phyloP scores from a whole-genome alignment of 1,139 yeast genomes.

The Hyphopichia pseudoburtonii region DNA sequence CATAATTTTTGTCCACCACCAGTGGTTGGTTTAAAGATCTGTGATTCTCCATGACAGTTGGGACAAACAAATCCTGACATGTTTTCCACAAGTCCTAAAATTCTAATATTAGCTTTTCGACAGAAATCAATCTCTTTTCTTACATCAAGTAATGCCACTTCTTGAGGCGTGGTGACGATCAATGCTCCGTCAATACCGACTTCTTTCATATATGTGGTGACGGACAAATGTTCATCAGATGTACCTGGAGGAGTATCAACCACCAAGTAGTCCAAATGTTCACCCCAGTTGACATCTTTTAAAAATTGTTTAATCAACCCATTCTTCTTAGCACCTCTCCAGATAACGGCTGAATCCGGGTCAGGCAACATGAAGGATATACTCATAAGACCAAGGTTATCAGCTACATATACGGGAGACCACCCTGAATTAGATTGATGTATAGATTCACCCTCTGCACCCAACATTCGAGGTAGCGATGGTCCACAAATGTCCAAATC shows the following conservation, averaged over 20 bases:
- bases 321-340: slow-evolving; percentile 96
- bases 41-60: slow-evolving; percentile 83
- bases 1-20: slow-evolving; percentile 93
- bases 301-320: slow-evolving; percentile 91
- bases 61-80: slow-evolving; percentile 99
- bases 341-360: slow-evolving; percentile 89
- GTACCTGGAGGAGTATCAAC: slow-evolving; percentile 99
- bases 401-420: slow-evolving; percentile 96
- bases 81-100: slow-evolving; percentile 91
- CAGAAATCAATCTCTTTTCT: slow-evolving; percentile 96
- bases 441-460: slow-evolving; percentile 82
- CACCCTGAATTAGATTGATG: slow-evolving; percentile 92
- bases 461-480: slow-evolving; percentile 91
- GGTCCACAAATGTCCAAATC: slow-evolving; percentile 98
- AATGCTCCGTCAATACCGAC: slow-evolving; percentile 95
- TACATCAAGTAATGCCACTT: slow-evolving; percentile 91
- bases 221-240: slow-evolving; percentile 92
- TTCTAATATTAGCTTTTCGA: slow-evolving; percentile 79
- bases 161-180: slow-evolving; percentile 96
- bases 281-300: slow-evolving; percentile 96
- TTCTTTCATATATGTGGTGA: slow-evolving; percentile 83
- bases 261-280: slow-evolving; percentile 74
- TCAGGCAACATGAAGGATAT: slow-evolving; percentile 95
- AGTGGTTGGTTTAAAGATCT: slow-evolving; percentile 91
- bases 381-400: slow-evolving; percentile 92